A percentile compares a stretch with the other conserved stretches of the same genome.
These are phyloP conservation scores for Diospyros lotus DNA, from an alignment of 148 eudicot genomes.

Conservation along the genomic window DNA sequence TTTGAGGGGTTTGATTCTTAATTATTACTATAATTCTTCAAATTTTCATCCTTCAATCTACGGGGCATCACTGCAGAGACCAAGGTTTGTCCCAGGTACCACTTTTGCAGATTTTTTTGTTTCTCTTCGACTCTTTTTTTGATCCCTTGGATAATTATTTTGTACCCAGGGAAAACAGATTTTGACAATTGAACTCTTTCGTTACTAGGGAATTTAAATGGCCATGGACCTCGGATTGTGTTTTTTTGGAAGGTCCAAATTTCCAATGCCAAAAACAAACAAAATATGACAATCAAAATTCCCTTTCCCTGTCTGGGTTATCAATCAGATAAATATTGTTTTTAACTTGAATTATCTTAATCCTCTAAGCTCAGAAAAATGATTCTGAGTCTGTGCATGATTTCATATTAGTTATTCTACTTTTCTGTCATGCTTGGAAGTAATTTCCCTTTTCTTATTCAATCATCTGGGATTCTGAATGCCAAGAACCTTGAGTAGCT, in stretches of 20 bases:
- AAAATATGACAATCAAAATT: not conserved
- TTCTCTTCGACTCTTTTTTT: not conserved
- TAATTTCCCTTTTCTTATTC: not conserved
- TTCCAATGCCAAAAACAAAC: not conserved
- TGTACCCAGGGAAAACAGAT: not conserved
- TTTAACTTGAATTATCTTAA: not conserved
- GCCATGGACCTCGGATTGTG: not conserved
- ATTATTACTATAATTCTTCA: slow-evolving; percentile 61
- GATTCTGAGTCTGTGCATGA: not conserved
- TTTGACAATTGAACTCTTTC: not conserved
- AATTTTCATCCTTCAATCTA: slow-evolving; percentile 66
- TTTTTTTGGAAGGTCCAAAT: not conserved
- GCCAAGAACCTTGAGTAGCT: not conserved
- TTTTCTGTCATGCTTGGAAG: not conserved
- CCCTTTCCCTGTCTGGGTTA: not conserved
- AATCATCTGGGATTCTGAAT: not conserved
- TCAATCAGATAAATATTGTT: not conserved
- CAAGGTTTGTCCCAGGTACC: slow-evolving; percentile 97
- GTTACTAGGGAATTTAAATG: not conserved
- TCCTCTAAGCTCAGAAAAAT: not conserved
- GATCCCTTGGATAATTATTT: too few species aligned
- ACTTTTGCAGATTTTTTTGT: slow-evolving; percentile 7
- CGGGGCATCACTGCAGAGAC: slow-evolving; percentile 91
- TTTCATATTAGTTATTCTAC: not conserved
- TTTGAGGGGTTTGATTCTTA: slow-evolving; percentile 49